These are phyloP conservation scores for Pisolithus albus DNA, from an alignment of 768 basidiomycete genomes.

Conservation along the genomic window DNA sequence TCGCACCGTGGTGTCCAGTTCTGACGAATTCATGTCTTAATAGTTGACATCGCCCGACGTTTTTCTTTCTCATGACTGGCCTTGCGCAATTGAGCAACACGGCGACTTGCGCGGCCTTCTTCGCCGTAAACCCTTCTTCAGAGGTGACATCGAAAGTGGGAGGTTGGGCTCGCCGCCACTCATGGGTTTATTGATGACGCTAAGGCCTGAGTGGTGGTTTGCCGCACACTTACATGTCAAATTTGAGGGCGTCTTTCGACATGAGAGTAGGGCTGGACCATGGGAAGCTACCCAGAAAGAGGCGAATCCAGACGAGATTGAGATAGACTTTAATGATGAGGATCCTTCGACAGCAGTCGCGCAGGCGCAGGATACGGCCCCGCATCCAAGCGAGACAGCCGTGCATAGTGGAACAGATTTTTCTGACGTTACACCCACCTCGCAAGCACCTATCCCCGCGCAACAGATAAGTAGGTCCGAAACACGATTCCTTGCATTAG, in stretches of 20 bases:
- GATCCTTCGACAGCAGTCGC: conserved; percentile 27
- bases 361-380: conserved; percentile 34
- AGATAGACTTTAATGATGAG: conserved; percentile 24
- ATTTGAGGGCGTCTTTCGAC: conserved; percentile 65
- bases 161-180: conserved; percentile 83
- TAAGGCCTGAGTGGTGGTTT: conserved; percentile 88
- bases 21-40: not conserved
- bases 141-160: conserved; percentile 57
- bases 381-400: conserved; percentile 48
- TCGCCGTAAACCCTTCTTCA: conserved; percentile 72
- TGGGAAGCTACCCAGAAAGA: not conserved
- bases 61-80: conserved; percentile 98
- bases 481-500: conserved; percentile 83
- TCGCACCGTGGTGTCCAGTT: no score
- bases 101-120: conserved; percentile 65
- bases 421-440: conserved; percentile 27
- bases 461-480: conserved; percentile 16
- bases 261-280: conserved; percentile 19
- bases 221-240: conserved; percentile 85
- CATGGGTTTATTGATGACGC: conserved; percentile 62
- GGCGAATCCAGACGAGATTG: conserved; percentile 35
- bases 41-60: conserved; percentile 60
- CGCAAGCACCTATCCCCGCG: conserved; percentile 9
- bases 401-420: conserved; percentile 42
- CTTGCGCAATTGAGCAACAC: conserved; percentile 72